Base-by-base conservation (phyloP, 441 rosid genomes). In the Viola pubescens region DNA sequence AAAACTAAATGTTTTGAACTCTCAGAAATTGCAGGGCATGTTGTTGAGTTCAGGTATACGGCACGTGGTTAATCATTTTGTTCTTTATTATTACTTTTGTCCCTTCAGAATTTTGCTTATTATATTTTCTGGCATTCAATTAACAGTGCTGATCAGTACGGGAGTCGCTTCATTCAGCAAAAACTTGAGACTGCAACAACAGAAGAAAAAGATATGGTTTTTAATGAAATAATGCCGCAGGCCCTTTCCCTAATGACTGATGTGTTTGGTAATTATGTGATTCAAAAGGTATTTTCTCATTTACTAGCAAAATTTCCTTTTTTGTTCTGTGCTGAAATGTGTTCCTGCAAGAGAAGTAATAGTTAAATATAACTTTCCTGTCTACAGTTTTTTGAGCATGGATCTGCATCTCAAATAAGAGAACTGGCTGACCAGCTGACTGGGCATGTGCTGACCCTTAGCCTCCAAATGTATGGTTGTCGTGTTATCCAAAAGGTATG, bases 401-500 rank as follows among this genome's bases (percentile, higher is more conserved):
- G 95, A 67, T 75, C 78, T 74, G 64, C 84, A 41, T 59, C 79
- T 16, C 95, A 87, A 75, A 61, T 78, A 56, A 78, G 87, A 66
- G 87, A 87, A 66, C 76, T 87, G 44, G 89, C 91, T 40, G 82
- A 81, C 56, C 81, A 84, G 76, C 82, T 85, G 14, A 66, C 72
- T 66, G 89, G 91, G 53, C 88, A 85, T 77, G 89, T 87, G 40
- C 74, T 87, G 73, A 74, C 82, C 9, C 87, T 87, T 62, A 85
- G 91, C 75, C 86, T 87, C 67, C 95, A 87, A 69, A 87, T 87
- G 91, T 87, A 87, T 74, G 94, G 94, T 50, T 87, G 94, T 64
- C 85, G 94, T 63, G 94, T 87, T 63, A 84, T 87, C 65, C 94
- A 87, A 64, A 87, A 84, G 88, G 94, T 87, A 71, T 56, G 56